A percentile compares a stretch with the other conserved stretches of the same genome.
These are phyloP conservation scores for Coemansia sp. DNA, from an alignment of 192 early-diverging fungal species.

Conservation along the genomic window DNA sequence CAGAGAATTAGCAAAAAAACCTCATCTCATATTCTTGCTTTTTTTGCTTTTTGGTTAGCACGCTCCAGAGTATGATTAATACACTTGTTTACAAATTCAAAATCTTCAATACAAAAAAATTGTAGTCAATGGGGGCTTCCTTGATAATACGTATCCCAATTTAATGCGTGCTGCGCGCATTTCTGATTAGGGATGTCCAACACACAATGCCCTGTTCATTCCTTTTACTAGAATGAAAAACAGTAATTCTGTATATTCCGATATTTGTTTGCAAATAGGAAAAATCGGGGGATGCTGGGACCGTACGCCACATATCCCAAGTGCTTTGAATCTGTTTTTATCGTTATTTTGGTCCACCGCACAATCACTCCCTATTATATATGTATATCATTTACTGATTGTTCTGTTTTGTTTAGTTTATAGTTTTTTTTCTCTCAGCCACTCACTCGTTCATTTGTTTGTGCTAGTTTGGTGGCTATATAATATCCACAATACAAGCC, in stretches of 20 bases:
- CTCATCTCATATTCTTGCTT: not conserved
- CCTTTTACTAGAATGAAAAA: too few relatives aligned
- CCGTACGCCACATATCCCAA: too few relatives aligned
- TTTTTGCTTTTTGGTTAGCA: not conserved
- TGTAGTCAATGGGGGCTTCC: too few relatives aligned
- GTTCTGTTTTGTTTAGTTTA: not conserved
- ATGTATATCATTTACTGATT: too few relatives aligned
- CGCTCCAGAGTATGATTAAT: not conserved
- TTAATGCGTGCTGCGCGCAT: not conserved
- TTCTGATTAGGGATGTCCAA: slow-evolving; percentile 3
- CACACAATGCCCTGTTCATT: not conserved
- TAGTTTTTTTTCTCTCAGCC: not conserved
- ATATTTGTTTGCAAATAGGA: too few relatives aligned
- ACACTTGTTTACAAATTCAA: not conserved
- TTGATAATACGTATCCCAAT: too few relatives aligned
- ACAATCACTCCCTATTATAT: too few relatives aligned
- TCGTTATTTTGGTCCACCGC: too few relatives aligned
- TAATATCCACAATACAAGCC: slow-evolving; percentile 15
- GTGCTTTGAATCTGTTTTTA: too few relatives aligned
- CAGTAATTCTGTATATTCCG: too few relatives aligned
- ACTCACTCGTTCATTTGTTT: not conserved
- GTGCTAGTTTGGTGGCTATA: slow-evolving; percentile 8
- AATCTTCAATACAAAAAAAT: too few relatives aligned
- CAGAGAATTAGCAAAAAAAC: slow-evolving; percentile 22
- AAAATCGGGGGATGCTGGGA: too few relatives aligned